Evolutionary conservation across 768 basidiomycete species (phyloP), one percentile per base, ranked within the genome.

Genomic region (Tylopilus sp.): DNA sequence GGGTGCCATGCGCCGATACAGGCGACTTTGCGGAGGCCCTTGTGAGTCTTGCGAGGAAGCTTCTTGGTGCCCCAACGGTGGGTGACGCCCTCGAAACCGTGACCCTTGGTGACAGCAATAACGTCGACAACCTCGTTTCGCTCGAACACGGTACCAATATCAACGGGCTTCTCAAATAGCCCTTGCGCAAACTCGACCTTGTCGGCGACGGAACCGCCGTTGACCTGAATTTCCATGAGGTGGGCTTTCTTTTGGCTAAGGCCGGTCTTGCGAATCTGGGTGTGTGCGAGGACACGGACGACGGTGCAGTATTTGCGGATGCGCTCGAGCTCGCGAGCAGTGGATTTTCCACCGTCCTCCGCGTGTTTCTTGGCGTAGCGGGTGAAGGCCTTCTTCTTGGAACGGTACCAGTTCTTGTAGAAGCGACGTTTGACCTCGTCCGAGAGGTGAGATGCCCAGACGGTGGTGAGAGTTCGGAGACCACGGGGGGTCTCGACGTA

Each of bases 331-430:
- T 99, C 97, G 69, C 94, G 92, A 57, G 85, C 80, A 65, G 92
- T 83, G 49, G 91, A 90, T 76, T 93, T 92, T 71, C 92, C 93
- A 62, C 83, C 83, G 68, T 94, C 89, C 73, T 98, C 96, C 53
- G 95, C 89, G 73, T 96, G 89, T 80, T 96, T 98, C 86, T 97
- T 97, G 72, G 97, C 95, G 76, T 99, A 99, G 71, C 93, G 92
- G 68, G 97, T 99, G 85, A 98, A 99, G 36, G 97, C 97, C 87
- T 99, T 99, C 85, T 98, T 98, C 90, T 99, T 99, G 45, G 93
- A 96, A 64, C 92, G 87, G 82, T 98, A 98, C 95, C 96, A 98
- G 84, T 96, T 97, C 83, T 94, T 95, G 89, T 98, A 98, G 87
- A 99, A 98, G 64, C 97, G 86, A 69, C 97, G 92, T 78, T 96